Percentiles rank a stretch among this genome's conserved stretches.
phyloP scores from a whole-genome alignment of 1,284 basidiomycete genomes.

The Leccinum laetum region DNA sequence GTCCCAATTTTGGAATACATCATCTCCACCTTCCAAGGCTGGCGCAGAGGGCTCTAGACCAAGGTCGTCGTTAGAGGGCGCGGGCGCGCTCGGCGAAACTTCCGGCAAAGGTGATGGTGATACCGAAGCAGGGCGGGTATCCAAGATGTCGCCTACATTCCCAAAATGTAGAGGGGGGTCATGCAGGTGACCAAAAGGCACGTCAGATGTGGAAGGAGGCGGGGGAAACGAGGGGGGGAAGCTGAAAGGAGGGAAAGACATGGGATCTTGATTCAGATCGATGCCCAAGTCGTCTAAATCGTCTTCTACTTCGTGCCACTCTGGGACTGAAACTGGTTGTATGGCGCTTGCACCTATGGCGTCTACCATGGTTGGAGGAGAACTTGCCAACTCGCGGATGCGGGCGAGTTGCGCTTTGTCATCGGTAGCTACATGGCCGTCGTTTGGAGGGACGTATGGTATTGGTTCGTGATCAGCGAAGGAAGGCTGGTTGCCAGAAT shows the following conservation, averaged over 20 bases:
- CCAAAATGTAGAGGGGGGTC: constrained; percentile 42
- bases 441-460: constrained; percentile 31
- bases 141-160: constrained; percentile 33
- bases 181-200: constrained; percentile 39
- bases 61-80: constrained; percentile 29
- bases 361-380: constrained; percentile 26
- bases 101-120: constrained; percentile 50
- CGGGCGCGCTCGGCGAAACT: constrained; percentile 33
- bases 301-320: constrained; percentile 30
- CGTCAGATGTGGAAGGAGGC: constrained; percentile 42
- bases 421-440: constrained; percentile 72
- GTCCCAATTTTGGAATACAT: constrained; percentile 25
- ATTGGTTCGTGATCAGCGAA: constrained; percentile 20
- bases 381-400: constrained; percentile 55
- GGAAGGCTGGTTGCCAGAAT: constrained; percentile 3
- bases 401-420: constrained; percentile 66
- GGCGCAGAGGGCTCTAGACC: constrained; percentile 35
- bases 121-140: constrained; percentile 32
- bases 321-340: constrained; percentile 24
- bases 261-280: constrained; percentile 5
- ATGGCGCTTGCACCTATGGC: neutral
- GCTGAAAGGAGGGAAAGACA: constrained; percentile 4
- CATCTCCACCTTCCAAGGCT: constrained; percentile 34
- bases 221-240: constrained; percentile 33
- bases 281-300: constrained; percentile 15